Base-by-base conservation (phyloP, 441 rosid genomes). In the California macrophylla region DNA sequence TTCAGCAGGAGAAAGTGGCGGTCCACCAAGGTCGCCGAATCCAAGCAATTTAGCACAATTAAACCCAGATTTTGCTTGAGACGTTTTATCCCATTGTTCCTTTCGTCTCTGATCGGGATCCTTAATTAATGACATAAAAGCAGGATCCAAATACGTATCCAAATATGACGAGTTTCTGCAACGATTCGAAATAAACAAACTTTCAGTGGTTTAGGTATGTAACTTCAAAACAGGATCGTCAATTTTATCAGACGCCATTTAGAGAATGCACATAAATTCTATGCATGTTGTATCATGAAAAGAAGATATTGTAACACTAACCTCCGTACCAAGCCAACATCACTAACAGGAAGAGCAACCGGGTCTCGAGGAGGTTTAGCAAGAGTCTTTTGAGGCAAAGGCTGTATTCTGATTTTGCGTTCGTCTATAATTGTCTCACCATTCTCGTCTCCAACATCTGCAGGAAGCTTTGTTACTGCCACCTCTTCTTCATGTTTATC, bases 371-470 rank as follows among this genome's bases (percentile, higher is more conserved):
- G 63, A 56, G 63, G 63, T 56, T 78, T 85, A 76, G 89, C 69
- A 42, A 68, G 50, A 71, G 72, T 72, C 79, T 91, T 91, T 79
- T 94, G 89, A 67, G 99, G 99, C 74, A 95, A 77, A n/a, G 98
- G 88, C 78, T 86, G 87, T 83, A 95, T 95, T 86, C 98, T 85
- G 74, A 95, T 95, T 74, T 92, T 90, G 73, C 99, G 99, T 75
- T 95, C 99, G 70, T 92, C 97, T 72, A 90, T 92, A 76, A 84
- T 82, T 16, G 99, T 92, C 84, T 95, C 99, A 13, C 98, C 99
- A 83, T 95, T 95, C 78, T 95, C 99, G 84, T 95, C 99, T 72
- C 99, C 99, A 68, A 92, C 98, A 80, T 95, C 99, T 74, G 97
- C 90, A 52, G 98, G 99, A 75, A 95, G 99, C 86, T 92, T 92